phyloP scores from a whole-genome alignment of 345 rosid genomes.

The Brassica incana region DNA sequence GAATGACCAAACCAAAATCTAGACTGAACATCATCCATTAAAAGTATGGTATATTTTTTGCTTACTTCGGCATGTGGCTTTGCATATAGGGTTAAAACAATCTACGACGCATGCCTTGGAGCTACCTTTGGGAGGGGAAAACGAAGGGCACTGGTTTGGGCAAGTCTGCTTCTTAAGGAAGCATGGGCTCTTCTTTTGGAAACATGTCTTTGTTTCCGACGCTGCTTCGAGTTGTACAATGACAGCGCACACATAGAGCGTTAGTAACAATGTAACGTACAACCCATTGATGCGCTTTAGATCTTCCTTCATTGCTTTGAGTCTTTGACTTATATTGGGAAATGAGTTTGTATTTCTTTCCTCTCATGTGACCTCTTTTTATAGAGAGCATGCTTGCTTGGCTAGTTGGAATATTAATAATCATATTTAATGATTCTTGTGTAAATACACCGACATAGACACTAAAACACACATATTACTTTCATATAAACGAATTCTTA shows the following conservation, averaged over 20 bases:
- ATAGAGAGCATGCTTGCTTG: slow-evolving; percentile 12
- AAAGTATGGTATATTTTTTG: neutral
- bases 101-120: slow-evolving; percentile 42
- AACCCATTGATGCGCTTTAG: neutral
- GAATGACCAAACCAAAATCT: neutral
- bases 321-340: slow-evolving; percentile 5
- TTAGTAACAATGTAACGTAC: slow-evolving; percentile 10
- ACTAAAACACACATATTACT: slow-evolving; percentile 4
- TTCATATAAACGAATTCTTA: neutral
- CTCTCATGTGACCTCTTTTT: slow-evolving; percentile 19
- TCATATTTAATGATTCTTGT: neutral
- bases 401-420: slow-evolving; percentile 10
- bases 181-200: slow-evolving; percentile 38
- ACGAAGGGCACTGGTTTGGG: slow-evolving; percentile 44
- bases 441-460: slow-evolving; percentile 20
- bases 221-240: slow-evolving; percentile 33
- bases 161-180: slow-evolving; percentile 37
- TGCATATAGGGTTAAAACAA: slow-evolving; percentile 44
- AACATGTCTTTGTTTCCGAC: slow-evolving; percentile 28
- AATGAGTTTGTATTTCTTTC: neutral
- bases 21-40: neutral
- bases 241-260: slow-evolving; percentile 6
- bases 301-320: slow-evolving; percentile 24
- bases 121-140: slow-evolving; percentile 33
- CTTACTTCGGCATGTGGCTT: slow-evolving; percentile 43